Conservation (phyloP, 371 early-diverging fungal genomes). For the Rhizomucor miehei region DNA sequence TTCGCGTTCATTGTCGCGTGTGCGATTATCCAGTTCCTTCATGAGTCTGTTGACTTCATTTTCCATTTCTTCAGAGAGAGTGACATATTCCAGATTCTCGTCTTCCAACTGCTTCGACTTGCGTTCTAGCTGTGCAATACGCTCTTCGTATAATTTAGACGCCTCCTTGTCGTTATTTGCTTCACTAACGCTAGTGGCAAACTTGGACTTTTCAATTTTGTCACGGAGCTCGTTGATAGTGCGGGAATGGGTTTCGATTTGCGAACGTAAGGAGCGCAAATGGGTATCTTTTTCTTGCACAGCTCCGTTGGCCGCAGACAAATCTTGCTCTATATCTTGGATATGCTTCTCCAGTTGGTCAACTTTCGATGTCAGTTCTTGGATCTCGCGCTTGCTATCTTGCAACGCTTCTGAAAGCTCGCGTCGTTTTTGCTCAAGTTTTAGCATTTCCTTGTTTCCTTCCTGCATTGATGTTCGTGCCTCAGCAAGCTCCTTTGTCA, state of each 20-base stretch:
- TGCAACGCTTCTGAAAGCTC: background rate
- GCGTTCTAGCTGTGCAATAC: constrained; percentile 11
- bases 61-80: constrained; percentile 29
- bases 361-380: background rate
- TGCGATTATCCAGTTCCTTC: constrained; percentile 5
- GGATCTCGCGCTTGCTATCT: constrained; percentile 1
- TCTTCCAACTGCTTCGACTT: constrained; percentile 21
- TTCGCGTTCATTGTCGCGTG: background rate
- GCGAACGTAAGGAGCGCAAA: constrained; percentile 13
- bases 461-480: background rate
- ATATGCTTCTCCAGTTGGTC: constrained; percentile 1
- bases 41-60: constrained; percentile 26
- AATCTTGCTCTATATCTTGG: constrained; percentile 1
- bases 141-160: constrained; percentile 9
- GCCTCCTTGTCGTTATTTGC: background rate
- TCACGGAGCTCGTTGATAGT: constrained; percentile 16
- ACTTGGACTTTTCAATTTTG: constrained; percentile 9
- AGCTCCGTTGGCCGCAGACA: constrained; percentile 2
- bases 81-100: constrained; percentile 32
- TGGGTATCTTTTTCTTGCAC: constrained; percentile 15
- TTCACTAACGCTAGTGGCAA: constrained; percentile 1
- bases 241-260: constrained; percentile 16
- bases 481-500: background rate
- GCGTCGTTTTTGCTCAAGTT: background rate
- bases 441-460: background rate